These are phyloP conservation scores for Nelumbo lutea DNA, from an alignment of 164 flowering plant genomes.

Conservation along the genomic window DNA sequence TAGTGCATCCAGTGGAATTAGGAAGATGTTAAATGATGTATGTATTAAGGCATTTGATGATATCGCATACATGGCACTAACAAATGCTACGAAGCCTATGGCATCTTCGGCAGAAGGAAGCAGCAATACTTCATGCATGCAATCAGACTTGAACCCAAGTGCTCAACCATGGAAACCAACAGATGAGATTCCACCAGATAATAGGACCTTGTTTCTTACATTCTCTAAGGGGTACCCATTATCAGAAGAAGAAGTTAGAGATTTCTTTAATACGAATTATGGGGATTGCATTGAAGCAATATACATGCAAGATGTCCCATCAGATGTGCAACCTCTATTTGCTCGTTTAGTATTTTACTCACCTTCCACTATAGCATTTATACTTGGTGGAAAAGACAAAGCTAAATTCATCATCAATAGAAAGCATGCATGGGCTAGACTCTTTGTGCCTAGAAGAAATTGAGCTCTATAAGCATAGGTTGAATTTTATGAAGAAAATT, in stretches of 20 bases:
- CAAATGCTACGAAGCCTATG: neutral
- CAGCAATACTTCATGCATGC: neutral
- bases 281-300: too few species aligned
- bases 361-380: too few species aligned
- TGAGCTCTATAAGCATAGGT: too few species aligned
- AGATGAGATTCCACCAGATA: slow-evolving; percentile 18
- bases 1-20: slow-evolving; percentile 12
- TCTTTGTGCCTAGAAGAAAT: too few species aligned
- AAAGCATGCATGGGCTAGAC: too few species aligned
- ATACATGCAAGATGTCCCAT: too few species aligned
- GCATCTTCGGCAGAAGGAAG: neutral
- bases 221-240: slow-evolving; percentile 63
- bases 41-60: slow-evolving; percentile 38
- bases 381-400: too few species aligned
- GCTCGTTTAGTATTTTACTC: too few species aligned
- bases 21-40: slow-evolving; percentile 15
- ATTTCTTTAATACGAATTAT: slow-evolving; percentile 25
- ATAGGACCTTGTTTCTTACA: slow-evolving; percentile 51
- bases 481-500: too few species aligned
- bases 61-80: slow-evolving; percentile 2
- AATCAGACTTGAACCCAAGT: neutral
- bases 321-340: too few species aligned
- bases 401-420: too few species aligned
- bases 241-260: slow-evolving; percentile 31
- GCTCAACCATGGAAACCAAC: neutral